These are phyloP conservation scores for Garcia nutans DNA, from an alignment of 345 rosid genomes.

Conservation along the genomic window DNA sequence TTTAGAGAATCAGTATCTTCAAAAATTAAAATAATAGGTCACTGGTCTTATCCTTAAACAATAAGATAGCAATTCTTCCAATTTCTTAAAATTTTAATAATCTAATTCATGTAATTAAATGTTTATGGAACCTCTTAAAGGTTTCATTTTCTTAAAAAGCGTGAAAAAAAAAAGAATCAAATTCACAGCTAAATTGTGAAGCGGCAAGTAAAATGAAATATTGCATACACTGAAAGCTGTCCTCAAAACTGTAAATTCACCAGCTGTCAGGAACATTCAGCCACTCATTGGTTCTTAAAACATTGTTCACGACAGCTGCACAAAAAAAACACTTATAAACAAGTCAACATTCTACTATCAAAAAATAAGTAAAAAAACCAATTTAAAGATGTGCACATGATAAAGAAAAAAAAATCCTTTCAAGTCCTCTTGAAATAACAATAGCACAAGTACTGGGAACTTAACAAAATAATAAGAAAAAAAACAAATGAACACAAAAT, in stretches of 20 bases:
- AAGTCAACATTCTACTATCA: neutral
- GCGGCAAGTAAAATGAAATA: neutral
- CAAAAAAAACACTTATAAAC: neutral
- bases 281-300: conserved; percentile 57
- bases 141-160: neutral
- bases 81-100: neutral
- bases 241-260: conserved; percentile 87
- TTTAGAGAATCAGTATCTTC: neutral
- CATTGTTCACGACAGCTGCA: conserved; percentile 74
- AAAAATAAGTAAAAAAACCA: neutral
- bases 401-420: neutral
- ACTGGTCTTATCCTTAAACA: neutral
- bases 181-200: conserved; percentile 1
- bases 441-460: neutral
- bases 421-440: neutral
- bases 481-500: neutral
- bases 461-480: neutral
- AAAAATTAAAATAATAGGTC: neutral
- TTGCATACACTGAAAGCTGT: conserved; percentile 78
- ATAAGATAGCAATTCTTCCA: neutral
- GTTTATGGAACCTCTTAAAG: neutral
- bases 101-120: neutral
- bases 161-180: neutral
- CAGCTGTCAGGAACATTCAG: conserved; percentile 63
- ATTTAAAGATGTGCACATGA: neutral